Conservation (phyloP, 2,329 filamentous ascomycete species). For the Fusarium illudens region DNA sequence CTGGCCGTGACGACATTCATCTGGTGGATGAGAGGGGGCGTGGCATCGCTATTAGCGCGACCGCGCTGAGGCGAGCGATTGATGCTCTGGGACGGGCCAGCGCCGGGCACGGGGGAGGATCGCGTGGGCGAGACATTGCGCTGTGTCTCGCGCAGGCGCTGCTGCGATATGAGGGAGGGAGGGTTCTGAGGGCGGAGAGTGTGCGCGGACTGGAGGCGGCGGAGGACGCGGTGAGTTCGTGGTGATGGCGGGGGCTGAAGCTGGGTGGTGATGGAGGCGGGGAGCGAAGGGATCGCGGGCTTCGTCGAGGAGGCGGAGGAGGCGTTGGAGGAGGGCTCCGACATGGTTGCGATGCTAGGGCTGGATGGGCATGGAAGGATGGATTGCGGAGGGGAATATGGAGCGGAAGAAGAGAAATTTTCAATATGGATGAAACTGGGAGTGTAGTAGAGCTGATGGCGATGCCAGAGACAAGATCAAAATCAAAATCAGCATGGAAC, state of each 20-base stretch:
- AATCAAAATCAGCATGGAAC: neutral
- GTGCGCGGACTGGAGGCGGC: slow-evolving; percentile 80
- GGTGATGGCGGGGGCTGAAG: slow-evolving; percentile 67
- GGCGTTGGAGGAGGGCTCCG: slow-evolving; percentile 27
- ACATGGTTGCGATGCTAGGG: slow-evolving; percentile 29
- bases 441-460: slow-evolving; percentile 7
- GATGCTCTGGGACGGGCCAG: slow-evolving; percentile 24
- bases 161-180: slow-evolving; percentile 70
- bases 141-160: slow-evolving; percentile 60
- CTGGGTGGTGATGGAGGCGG: slow-evolving; percentile 50
- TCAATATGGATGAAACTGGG: neutral
- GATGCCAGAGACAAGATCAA: slow-evolving; percentile 17
- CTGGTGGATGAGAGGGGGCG: slow-evolving; percentile 51
- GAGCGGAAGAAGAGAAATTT: neutral
- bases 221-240: slow-evolving; percentile 71
- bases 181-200: slow-evolving; percentile 62
- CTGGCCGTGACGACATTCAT: slow-evolving; percentile 48
- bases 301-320: slow-evolving; percentile 21
- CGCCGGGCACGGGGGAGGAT: slow-evolving; percentile 13
- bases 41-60: slow-evolving; percentile 78
- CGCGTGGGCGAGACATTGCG: slow-evolving; percentile 48
- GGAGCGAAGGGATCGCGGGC: slow-evolving; percentile 36
- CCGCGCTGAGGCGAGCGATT: slow-evolving; percentile 62
- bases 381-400: neutral
- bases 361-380: slow-evolving; percentile 7